Base-by-base conservation (phyloP, 495 filamentous ascomycete species). In the Massariosphaeria phaeospora region DNA sequence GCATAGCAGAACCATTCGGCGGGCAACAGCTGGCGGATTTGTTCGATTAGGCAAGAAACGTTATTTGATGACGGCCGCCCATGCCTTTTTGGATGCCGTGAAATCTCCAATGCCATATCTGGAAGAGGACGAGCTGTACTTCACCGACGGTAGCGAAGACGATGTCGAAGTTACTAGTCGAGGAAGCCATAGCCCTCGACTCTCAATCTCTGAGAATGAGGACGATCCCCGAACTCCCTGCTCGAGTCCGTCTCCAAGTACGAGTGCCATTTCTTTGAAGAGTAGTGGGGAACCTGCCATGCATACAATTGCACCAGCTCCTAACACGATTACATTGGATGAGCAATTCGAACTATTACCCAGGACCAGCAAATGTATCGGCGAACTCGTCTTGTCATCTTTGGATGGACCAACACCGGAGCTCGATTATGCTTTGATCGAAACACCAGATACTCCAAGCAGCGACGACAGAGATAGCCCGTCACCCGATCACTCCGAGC, bases 121-220 rank as follows among this genome's bases (percentile, higher is more conserved):
- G 15, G 2, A 23, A 0, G 52, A 55, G 13, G n/a, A 17, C 10
- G 31, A 55, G 4, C 30, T 55, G 3, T 21, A 20, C 2, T 6
- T 55, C 6, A 24, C 33, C n/a, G 40, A 39, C 17, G 39, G 34
- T 12, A 39, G 18, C 26, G 55, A 43, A 12, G 42, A 48, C 30
- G 40, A 59, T 2, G 42, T 48, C 15, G 56, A 59, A 25, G 34
- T 48, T 7, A 60, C 50, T 0, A 60, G 56, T 24, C 40, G 42
- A 48, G 56, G 49, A 24, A 59, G 55, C 31, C 1, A 27, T 10
- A 52, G 47, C 12, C 34, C 50, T 2, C 24, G 5, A n/a, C 42
- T 27, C 17, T 47, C 44, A 23, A 5, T n/a, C n/a, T n/a, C n/a
- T n/a, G n/a, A n/a, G n/a, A n/a, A n/a, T n/a, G n/a, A n/a, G n/a